Evolutionary conservation across 2,329 filamentous ascomycete genomes (phyloP).

Genomic region (Penicillium carneum): DNA sequence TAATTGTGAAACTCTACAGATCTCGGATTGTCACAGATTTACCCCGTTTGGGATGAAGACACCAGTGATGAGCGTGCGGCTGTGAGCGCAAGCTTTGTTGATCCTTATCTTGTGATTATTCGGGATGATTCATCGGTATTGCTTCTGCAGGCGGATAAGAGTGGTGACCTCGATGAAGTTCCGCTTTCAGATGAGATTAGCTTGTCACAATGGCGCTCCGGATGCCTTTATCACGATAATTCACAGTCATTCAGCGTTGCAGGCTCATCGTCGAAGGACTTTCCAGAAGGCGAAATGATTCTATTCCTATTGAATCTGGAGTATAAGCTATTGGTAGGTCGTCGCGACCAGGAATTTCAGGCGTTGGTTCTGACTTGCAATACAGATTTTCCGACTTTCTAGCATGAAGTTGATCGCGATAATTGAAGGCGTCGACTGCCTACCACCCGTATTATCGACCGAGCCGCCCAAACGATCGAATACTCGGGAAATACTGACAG

Average conservation of each 20-base stretch:
- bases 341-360: not conserved
- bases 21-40: constrained; percentile 85
- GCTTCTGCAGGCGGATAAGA: constrained; percentile 78
- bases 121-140: constrained; percentile 83
- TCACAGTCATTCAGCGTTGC: constrained; percentile 61
- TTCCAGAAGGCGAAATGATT: constrained; percentile 62
- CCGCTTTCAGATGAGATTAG: constrained; percentile 67
- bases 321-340: constrained; percentile 76
- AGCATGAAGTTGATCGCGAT: constrained; percentile 76
- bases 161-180: constrained; percentile 84
- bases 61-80: constrained; percentile 78
- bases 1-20: constrained; percentile 59
- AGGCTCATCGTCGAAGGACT: constrained; percentile 29
- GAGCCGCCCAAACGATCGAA: constrained; percentile 76
- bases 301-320: constrained; percentile 78
- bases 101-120: constrained; percentile 83
- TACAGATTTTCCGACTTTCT: constrained; percentile 76
- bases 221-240: constrained; percentile 79
- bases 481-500: constrained; percentile 74
- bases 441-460: constrained; percentile 76
- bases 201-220: constrained; percentile 78
- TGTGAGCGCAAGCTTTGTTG: constrained; percentile 80
- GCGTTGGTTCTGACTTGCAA: not conserved
- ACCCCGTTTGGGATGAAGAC: constrained; percentile 91
- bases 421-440: constrained; percentile 77